Percentiles rank a stretch among this genome's conserved stretches.
These are phyloP conservation scores for Alternaria sp. DNA, from an alignment of 2,329 filamentous ascomycete genomes.

Conservation along the genomic window DNA sequence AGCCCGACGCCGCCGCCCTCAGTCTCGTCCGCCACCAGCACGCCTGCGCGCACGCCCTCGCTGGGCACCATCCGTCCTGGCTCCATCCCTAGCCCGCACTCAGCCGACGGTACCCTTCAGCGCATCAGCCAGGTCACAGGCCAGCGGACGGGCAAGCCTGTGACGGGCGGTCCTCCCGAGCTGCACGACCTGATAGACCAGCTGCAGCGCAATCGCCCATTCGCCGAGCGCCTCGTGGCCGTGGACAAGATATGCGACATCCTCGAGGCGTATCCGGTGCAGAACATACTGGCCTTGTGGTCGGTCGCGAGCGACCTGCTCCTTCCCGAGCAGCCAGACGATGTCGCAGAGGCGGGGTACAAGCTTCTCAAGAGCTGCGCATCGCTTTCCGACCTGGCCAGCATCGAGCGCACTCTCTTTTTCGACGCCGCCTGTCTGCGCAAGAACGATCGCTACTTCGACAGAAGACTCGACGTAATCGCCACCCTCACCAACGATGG, in stretches of 20 bases:
- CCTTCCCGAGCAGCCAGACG: conserved; percentile 38
- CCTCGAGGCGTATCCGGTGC: conserved; percentile 44
- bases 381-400: conserved; percentile 39
- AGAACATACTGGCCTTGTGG: conserved; percentile 48
- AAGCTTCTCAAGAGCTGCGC: conserved; percentile 45
- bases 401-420: conserved; percentile 48
- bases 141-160: conserved; percentile 23
- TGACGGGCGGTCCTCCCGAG: conserved; percentile 47
- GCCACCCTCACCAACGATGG: conserved; percentile 46
- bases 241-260: conserved; percentile 43
- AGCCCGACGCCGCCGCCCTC: conserved; percentile 42
- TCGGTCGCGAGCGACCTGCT: conserved; percentile 47
- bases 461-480: conserved; percentile 44
- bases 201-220: conserved; percentile 31
- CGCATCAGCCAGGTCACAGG: conserved; percentile 32
- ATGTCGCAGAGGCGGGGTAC: conserved; percentile 44
- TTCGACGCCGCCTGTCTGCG: conserved; percentile 44
- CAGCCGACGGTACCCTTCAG: conserved; percentile 36
- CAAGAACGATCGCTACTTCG: conserved; percentile 37
- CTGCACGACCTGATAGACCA: conserved; percentile 41
- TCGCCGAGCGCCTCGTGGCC: conserved; percentile 39
- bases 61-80: conserved; percentile 29
- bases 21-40: conserved; percentile 37
- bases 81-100: conserved; percentile 28
- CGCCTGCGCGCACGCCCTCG: conserved; percentile 39